phyloP scores from a whole-genome alignment of 148 eudicot species.

The Euryodendron excelsum region DNA sequence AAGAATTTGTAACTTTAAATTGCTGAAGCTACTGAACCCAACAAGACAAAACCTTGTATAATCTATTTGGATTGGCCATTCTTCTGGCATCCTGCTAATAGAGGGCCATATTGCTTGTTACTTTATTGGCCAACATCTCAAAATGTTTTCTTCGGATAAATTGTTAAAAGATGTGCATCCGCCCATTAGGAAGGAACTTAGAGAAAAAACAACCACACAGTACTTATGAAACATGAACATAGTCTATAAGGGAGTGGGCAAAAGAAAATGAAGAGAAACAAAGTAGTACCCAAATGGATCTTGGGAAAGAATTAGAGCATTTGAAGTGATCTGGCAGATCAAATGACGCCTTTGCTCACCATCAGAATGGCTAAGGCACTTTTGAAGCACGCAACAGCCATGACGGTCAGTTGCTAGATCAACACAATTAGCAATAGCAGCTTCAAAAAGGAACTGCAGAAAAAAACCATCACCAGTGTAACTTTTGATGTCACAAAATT shows the following conservation, averaged over 20 bases:
- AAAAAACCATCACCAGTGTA: slow-evolving; percentile 2
- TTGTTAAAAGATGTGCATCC: neutral
- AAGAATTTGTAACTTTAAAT: too few relatives aligned
- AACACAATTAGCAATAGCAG: slow-evolving; percentile 33
- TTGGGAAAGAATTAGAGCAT: slow-evolving; percentile 38
- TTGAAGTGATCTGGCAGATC: slow-evolving; percentile 30
- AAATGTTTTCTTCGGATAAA: neutral
- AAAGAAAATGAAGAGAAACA: neutral
- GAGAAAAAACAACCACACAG: neutral
- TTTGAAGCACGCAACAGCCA: slow-evolving; percentile 41
- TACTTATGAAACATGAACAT: neutral
- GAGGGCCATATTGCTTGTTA: neutral
- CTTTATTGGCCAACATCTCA: neutral
- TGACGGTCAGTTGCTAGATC: slow-evolving; percentile 43
- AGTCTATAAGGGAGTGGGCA: neutral
- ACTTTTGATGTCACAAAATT: neutral
- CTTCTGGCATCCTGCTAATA: slow-evolving; percentile 4
- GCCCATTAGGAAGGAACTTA: neutral
- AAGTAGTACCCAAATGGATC: slow-evolving; percentile 36
- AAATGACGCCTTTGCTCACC: slow-evolving; percentile 30
- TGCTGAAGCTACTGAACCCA: neutral
- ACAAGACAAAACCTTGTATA: neutral
- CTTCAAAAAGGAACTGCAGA: slow-evolving; percentile 42
- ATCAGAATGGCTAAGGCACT: slow-evolving; percentile 33
- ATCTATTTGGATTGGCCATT: neutral